phyloP scores from a whole-genome alignment of 768 basidiomycete species.

The Suillus paluster region DNA sequence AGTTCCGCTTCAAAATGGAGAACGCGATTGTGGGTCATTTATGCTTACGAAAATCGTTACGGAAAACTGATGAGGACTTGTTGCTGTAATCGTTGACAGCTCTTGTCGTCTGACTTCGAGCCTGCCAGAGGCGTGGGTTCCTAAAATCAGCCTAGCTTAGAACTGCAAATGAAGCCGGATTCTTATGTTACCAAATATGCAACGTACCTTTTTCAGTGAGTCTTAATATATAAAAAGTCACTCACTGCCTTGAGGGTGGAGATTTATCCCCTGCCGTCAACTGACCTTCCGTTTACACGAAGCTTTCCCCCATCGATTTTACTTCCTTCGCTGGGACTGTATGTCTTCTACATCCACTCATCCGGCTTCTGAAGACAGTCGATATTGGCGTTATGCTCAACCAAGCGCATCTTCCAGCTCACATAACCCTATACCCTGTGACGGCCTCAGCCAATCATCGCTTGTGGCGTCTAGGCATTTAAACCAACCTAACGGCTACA shows the following conservation, averaged over 20 bases:
- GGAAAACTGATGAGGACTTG: slow-evolving; percentile 29
- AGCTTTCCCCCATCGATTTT: neutral
- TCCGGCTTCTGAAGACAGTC: neutral
- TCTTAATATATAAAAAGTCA: slow-evolving; percentile 31
- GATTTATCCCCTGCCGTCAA: slow-evolving; percentile 27
- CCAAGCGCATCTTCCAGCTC: neutral
- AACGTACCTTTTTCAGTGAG: slow-evolving; percentile 24
- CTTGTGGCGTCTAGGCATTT: neutral
- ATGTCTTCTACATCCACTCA: slow-evolving; percentile 13
- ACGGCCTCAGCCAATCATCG: neutral
- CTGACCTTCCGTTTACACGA: slow-evolving; percentile 3
- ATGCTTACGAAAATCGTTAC: slow-evolving; percentile 31
- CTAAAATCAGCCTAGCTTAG: slow-evolving; percentile 26
- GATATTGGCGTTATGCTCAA: neutral
- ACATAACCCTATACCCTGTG: neutral
- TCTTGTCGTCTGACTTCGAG: slow-evolving; percentile 33
- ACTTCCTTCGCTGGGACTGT: neutral
- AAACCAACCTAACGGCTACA: slow-evolving; percentile 13
- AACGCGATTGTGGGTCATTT: slow-evolving; percentile 26
- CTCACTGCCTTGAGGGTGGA: slow-evolving; percentile 9
- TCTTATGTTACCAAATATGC: slow-evolving; percentile 24
- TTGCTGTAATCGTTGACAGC: slow-evolving; percentile 34
- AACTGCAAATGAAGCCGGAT: slow-evolving; percentile 21
- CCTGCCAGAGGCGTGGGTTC: slow-evolving; percentile 37
- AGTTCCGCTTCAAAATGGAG: slow-evolving; percentile 31